Percentiles rank a stretch among this genome's conserved stretches.
These are phyloP conservation scores for Novymonas esmeraldas DNA, from an alignment of 208 protist species.

Conservation along the genomic window DNA sequence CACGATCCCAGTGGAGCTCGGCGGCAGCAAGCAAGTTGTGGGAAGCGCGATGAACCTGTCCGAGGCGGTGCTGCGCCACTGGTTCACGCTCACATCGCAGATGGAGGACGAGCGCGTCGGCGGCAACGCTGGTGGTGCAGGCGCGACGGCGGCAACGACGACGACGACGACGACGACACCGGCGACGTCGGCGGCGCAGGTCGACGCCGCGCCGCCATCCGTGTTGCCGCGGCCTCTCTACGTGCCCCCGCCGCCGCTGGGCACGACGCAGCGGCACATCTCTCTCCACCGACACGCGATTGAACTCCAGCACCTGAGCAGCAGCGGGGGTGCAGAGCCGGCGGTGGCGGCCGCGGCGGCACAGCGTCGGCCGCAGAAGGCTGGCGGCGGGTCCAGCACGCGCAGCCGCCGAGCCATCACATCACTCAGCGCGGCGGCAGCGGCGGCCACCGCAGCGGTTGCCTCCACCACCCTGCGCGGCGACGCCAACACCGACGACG, in stretches of 20 bases:
- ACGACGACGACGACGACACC: background rate
- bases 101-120: slow-evolving; percentile 36
- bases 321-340: background rate
- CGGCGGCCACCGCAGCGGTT: background rate
- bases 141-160: slow-evolving; percentile 2
- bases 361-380: background rate
- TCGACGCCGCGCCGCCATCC: background rate
- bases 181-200: background rate
- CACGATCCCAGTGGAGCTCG: slow-evolving; percentile 51
- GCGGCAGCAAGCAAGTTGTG: slow-evolving; percentile 36
- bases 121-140: slow-evolving; percentile 5
- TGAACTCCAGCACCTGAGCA: slow-evolving; percentile 33
- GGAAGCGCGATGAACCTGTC: slow-evolving; percentile 43
- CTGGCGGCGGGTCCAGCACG: background rate
- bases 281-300: slow-evolving; percentile 23
- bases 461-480: too few species aligned
- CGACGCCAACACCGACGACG: slow-evolving; percentile 30
- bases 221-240: slow-evolving; percentile 43
- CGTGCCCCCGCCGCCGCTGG: slow-evolving; percentile 36
- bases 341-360: background rate
- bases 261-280: slow-evolving; percentile 28
- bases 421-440: background rate
- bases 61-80: slow-evolving; percentile 75
- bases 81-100: slow-evolving; percentile 64
- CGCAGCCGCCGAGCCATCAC: background rate